Percentiles rank a stretch among this genome's conserved stretches.
Evolutionary conservation across 1,284 basidiomycete genomes (phyloP).

Genomic region (Fomitopsis pinicola): DNA sequence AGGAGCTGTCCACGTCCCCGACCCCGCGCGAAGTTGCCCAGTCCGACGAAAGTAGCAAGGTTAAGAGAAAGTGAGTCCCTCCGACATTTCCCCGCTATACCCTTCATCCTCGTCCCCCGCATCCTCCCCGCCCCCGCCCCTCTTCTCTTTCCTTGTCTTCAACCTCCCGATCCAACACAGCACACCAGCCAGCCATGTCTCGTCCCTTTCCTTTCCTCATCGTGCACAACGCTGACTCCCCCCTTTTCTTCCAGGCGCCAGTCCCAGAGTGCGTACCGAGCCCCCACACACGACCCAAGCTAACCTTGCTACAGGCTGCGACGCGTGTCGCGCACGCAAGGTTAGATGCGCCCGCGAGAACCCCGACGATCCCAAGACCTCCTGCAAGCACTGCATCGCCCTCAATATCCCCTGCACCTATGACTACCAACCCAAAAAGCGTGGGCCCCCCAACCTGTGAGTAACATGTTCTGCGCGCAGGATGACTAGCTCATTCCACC

Average conservation of each 20-base stretch:
- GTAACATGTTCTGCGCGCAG: conserved; percentile 2
- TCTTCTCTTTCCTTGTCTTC: conserved; percentile 23
- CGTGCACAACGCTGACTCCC: conserved; percentile 18
- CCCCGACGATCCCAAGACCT: conserved; percentile 66
- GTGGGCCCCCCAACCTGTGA: conserved; percentile 86
- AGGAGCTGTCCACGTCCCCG: conserved; percentile 55
- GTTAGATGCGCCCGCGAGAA: conserved; percentile 77
- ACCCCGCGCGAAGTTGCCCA: conserved; percentile 58
- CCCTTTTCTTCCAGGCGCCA: conserved; percentile 55
- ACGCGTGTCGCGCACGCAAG: conserved; percentile 80
- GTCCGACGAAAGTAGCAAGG: conserved; percentile 57
- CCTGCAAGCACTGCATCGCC: conserved; percentile 81
- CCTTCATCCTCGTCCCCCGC: conserved; percentile 19
- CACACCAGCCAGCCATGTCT: conserved; percentile 17
- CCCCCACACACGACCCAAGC: conserved; percentile 11
- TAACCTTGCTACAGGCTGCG: conserved; percentile 49
- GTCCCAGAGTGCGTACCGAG: conserved; percentile 60
- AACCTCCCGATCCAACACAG: conserved; percentile 12
- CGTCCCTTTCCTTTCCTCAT: conserved; percentile 14
- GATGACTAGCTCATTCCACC: conserved; percentile 5
- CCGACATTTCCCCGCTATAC: conserved; percentile 36
- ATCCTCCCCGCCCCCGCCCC: conserved; percentile 14
- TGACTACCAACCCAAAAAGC: conserved; percentile 88
- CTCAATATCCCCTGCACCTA: conserved; percentile 84
- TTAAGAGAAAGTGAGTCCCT: conserved; percentile 68